phyloP scores from a whole-genome alignment of 345 rosid genomes.

The Nasturtium officinale region DNA sequence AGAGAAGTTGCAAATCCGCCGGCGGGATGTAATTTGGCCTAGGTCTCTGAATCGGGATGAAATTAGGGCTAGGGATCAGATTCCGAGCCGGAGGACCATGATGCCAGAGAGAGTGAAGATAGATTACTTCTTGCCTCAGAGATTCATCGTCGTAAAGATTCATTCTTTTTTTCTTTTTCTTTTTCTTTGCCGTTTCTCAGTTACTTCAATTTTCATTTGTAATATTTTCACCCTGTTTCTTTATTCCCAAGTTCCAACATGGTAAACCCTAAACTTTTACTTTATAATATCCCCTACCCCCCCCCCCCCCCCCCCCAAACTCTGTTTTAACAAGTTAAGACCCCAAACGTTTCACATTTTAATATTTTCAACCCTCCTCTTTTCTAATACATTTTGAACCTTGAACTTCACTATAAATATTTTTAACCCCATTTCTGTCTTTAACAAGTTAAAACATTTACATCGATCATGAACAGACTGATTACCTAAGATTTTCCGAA shows the following conservation, averaged over 20 bases:
- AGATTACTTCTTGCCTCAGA: constrained; percentile 63
- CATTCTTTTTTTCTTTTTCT: no score
- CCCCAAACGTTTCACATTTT: not conserved
- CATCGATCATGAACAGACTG: not conserved
- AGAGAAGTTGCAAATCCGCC: constrained; percentile 39
- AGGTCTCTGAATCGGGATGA: constrained; percentile 35
- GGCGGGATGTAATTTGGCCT: constrained; percentile 38
- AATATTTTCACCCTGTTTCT: no score
- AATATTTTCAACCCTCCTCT: not conserved
- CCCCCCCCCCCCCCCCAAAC: no score
- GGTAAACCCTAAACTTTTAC: not conserved
- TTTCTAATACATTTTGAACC: not conserved
- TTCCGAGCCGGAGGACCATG: constrained; percentile 64
- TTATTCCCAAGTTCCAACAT: not conserved
- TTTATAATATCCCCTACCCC: not conserved
- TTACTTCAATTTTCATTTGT: no score
- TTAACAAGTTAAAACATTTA: not conserved
- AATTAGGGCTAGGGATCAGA: constrained; percentile 42
- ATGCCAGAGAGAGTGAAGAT: constrained; percentile 78
- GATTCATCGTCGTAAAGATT: constrained; percentile 53
- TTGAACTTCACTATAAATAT: not conserved
- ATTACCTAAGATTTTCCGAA: not conserved
- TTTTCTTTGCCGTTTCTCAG: no score
- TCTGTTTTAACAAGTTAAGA: not conserved
- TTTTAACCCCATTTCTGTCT: not conserved